Evolutionary conservation across 345 rosid genomes (phyloP), one percentile per base, ranked within the genome.

Genomic region (Aethionema arabicum): DNA sequence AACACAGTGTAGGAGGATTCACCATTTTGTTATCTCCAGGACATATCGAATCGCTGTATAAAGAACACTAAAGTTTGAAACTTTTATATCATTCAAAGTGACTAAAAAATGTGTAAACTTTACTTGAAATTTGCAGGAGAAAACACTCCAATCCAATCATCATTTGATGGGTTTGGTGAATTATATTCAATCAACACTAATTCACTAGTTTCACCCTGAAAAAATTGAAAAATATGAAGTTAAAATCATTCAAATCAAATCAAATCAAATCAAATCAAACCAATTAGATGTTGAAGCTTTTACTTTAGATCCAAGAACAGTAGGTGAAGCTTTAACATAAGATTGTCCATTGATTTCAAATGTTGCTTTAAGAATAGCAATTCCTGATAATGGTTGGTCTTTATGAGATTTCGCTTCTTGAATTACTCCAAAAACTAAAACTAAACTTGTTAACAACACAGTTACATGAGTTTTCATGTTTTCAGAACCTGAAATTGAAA

Each of bases 141-240:
- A 77, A 87, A 84, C 30, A 87, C 88, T 46, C 83, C 95, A 68
- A 87, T 81, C 89, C 95, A 83, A 61, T 88, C 87, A 77, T 79
- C 85, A 75, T 58, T 51, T 9, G 85, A 78, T 40, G 96, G 87
- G 44, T 69, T 73, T 3, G 78, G 77, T 59, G 77, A 79, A 50
- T 50, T 51, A 59, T 61, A 85, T 42, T 80, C 75, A 39, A 87
- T 77, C 21, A 68, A 72, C 37, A 83, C 79, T 77, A 80, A 70
- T 44, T 83, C 88, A 5, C 83, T 60, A 68, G 75, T 82, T 66
- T 72, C 77, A 52, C 88, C 90, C 95, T 84, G 60, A 54, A 37
- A 46, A 32, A 45, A 0, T 4, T 3, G 61, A 11, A 13, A 21
- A 1, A 1, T 21, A 11, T 11, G 11, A 14, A 6, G 7, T 1